A percentile compares a stretch with the other conserved stretches of the same genome.
These are phyloP conservation scores for Gastroboletus turbinatus DNA, from an alignment of 1,284 basidiomycete species.

Conservation along the genomic window DNA sequence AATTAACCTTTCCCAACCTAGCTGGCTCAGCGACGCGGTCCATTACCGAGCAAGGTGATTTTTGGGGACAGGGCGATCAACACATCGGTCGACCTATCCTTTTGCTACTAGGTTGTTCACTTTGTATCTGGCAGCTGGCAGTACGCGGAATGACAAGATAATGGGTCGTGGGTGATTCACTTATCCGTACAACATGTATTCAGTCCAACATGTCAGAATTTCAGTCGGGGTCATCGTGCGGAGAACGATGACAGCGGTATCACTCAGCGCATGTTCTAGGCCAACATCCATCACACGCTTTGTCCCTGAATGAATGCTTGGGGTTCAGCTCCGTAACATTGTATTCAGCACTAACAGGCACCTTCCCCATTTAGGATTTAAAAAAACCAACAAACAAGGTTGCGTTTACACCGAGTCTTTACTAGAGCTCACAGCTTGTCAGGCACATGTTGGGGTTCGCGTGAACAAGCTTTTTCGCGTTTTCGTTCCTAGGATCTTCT, in stretches of 20 bases:
- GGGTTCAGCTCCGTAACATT: not conserved
- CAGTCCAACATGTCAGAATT: too few relatives aligned
- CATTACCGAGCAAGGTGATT: not conserved
- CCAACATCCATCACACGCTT: not conserved
- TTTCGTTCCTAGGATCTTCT: not conserved
- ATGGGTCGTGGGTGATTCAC: not conserved
- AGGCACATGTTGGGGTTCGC: not conserved
- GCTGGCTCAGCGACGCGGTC: not conserved
- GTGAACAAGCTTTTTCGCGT: not conserved
- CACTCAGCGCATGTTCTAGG: not conserved
- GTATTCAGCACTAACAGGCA: not conserved
- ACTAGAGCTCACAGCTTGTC: not conserved
- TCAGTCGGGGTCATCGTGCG: not conserved
- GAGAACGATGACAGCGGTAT: not conserved
- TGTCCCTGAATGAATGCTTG: not conserved
- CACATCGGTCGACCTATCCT: not conserved
- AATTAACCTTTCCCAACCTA: not conserved
- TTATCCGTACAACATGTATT: not conserved
- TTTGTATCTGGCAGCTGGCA: too few relatives aligned
- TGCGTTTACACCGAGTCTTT: conserved; percentile 2
- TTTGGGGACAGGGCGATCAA: not conserved
- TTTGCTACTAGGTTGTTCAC: not conserved
- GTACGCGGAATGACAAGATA: not conserved
- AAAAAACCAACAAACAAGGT: not conserved
- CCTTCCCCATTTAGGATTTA: not conserved